phyloP scores from a whole-genome alignment of 768 basidiomycete genomes.

The Boletus sp. region DNA sequence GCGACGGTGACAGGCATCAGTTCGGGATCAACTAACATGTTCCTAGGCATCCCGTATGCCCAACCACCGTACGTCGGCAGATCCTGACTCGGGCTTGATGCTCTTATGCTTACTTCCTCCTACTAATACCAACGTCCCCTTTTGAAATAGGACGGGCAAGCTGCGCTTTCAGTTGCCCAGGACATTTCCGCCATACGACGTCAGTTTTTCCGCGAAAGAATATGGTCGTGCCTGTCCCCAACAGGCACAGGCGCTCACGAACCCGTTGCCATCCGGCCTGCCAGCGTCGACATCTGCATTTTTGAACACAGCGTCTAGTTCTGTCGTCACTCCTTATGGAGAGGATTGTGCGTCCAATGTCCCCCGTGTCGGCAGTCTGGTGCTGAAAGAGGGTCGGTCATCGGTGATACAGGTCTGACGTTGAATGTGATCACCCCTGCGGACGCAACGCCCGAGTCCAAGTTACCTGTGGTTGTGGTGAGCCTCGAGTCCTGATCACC shows the following conservation, averaged over 20 bases:
- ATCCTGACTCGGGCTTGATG: too few species aligned
- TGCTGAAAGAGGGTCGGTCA: background rate
- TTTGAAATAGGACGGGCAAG: constrained; percentile 28
- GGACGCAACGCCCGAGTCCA: constrained; percentile 37
- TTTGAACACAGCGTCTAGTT: too few species aligned
- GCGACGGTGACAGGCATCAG: background rate
- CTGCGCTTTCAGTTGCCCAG: constrained; percentile 33
- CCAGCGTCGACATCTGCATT: too few species aligned
- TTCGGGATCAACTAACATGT: background rate
- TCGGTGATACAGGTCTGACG: constrained; percentile 39
- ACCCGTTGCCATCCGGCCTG: too few species aligned
- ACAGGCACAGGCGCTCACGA: background rate
- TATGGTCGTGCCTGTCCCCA: constrained; percentile 11
- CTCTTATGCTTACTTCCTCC: too few species aligned
- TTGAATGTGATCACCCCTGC: constrained; percentile 52
- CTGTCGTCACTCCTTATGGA: constrained; percentile 28
- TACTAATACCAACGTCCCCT: too few species aligned
- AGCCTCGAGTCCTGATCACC: constrained; percentile 12
- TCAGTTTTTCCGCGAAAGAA: constrained; percentile 2
- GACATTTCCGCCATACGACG: constrained; percentile 1
- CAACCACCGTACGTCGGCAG: background rate
- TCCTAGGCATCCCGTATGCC: background rate
- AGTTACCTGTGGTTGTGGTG: constrained; percentile 55
- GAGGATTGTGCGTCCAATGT: constrained; percentile 47
- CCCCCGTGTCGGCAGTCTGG: background rate